Percentiles rank a stretch among this genome's conserved stretches.
Evolutionary conservation across 1,284 basidiomycete genomes (phyloP).

Genomic region (Fomitopsis pinicola): DNA sequence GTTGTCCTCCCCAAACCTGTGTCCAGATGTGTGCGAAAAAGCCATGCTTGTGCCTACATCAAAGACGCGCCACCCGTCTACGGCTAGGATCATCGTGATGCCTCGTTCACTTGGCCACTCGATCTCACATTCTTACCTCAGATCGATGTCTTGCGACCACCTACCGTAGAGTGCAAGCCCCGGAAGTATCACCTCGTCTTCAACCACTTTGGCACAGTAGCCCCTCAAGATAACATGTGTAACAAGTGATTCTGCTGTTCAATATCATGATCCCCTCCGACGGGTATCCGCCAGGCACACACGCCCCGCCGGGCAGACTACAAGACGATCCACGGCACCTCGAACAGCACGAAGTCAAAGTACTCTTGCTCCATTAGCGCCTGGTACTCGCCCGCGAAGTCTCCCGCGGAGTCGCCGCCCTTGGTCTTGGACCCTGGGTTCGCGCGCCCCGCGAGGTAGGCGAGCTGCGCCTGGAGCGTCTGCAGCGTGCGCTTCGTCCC

Average conservation of each 20-base stretch:
- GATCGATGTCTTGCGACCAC: too few species aligned
- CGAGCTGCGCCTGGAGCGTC: slow-evolving; percentile 73
- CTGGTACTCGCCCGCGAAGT: slow-evolving; percentile 85
- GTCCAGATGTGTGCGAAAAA: too few species aligned
- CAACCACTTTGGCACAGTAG: too few species aligned
- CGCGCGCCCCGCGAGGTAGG: slow-evolving; percentile 72
- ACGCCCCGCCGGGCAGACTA: slow-evolving; percentile 1
- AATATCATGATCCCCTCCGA: neutral
- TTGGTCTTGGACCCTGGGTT: slow-evolving; percentile 39
- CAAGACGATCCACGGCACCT: slow-evolving; percentile 70
- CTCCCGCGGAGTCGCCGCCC: slow-evolving; percentile 37
- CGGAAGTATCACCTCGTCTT: too few species aligned
- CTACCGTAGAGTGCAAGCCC: too few species aligned
- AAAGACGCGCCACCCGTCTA: too few species aligned
- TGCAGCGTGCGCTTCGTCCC: slow-evolving; percentile 76
- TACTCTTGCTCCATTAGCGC: slow-evolving; percentile 90
- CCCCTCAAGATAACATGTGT: too few species aligned
- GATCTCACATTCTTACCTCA: too few species aligned
- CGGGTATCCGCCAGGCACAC: neutral
- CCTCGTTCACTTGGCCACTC: too few species aligned
- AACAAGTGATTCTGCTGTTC: neutral
- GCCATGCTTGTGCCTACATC: too few species aligned
- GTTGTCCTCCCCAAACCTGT: too few species aligned
- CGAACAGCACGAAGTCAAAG: slow-evolving; percentile 90
- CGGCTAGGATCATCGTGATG: too few species aligned